Percentiles rank a stretch among this genome's conserved stretches.
Conservation (phyloP, 257 asterid genomes). For the Solanum gracilifrons region DNA sequence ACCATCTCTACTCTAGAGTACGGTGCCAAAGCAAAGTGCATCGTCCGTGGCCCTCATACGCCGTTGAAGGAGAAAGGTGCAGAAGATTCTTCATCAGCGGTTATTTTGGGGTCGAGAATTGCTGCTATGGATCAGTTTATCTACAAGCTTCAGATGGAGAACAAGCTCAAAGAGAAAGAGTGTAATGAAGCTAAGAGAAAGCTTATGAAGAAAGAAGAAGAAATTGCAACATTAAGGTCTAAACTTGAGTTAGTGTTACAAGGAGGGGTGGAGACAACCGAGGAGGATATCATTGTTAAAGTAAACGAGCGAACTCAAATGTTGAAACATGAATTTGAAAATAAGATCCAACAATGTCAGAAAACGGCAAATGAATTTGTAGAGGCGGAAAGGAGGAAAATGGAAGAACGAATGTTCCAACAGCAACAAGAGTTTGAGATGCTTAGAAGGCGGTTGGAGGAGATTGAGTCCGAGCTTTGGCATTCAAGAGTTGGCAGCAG, state of each 20-base stretch:
- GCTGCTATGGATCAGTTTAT: constrained; percentile 82
- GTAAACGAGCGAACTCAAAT: constrained; percentile 35
- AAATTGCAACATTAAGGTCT: constrained; percentile 42
- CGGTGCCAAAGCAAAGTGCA: constrained; percentile 95
- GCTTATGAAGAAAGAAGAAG: constrained; percentile 57
- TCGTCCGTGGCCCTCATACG: constrained; percentile 70
- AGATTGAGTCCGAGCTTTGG: constrained; percentile 50
- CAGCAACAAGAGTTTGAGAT: constrained; percentile 64
- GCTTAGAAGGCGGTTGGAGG: constrained; percentile 66
- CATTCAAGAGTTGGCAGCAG: constrained; percentile 33
- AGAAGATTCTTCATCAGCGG: constrained; percentile 70
- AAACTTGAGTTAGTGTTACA: constrained; percentile 28
- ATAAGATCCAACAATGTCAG: constrained; percentile 51
- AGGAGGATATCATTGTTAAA: constrained; percentile 45
- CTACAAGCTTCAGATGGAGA: constrained; percentile 64
- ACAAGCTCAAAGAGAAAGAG: constrained; percentile 55
- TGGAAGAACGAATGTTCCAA: constrained; percentile 51
- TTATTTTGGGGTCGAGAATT: constrained; percentile 61
- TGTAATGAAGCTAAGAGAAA: constrained; percentile 50
- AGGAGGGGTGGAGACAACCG: constrained; percentile 17
- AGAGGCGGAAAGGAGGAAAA: constrained; percentile 64
- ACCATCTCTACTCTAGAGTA: constrained; percentile 89
- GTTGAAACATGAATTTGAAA: constrained; percentile 48
- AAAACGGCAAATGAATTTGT: constrained; percentile 44
- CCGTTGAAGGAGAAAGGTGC: constrained; percentile 57